Evolutionary conservation across 164 flowering plant genomes (phyloP), one percentile per base, ranked within the genome.

Genomic region (Vitis riparia): DNA sequence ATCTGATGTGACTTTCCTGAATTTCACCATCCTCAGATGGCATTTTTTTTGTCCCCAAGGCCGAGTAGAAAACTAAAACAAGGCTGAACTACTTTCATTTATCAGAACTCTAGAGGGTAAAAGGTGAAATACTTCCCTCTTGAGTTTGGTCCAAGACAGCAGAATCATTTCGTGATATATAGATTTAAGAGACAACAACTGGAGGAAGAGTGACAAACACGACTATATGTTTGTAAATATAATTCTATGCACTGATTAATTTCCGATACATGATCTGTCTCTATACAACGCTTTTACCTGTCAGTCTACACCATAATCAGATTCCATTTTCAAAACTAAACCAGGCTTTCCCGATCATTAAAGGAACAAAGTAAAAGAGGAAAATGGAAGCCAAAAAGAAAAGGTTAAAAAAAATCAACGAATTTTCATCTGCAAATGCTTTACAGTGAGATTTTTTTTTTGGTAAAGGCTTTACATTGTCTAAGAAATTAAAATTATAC

Each of bases 381-480:
- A 37, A 37, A 37, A 37, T 37, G 44, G 4, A 8, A 27, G 17
- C 8, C 58, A 30, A 12, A 12, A 51, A 59, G 9, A 55, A 19
- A 27, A n/a, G 29, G 15, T 8, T 48, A 27, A 65, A 66, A 1
- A 14, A 11, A 53, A 65, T 32, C 55, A 63, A 63, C 27, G 32
- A 62, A 67, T 49, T 50, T 32, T 63, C 32, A 17, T 10, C 47
- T 5, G 23, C 30, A 55, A n/a, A 69, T 10, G 52, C 51, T 73
- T 48, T 49, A 61, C 51, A 53, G 32, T 11, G n/a, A 48, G 48
- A 19, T 23, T 27, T 63, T 14, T 14, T 23, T 23, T 23, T 23
- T 23, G 27, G 27, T 23, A 23, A 23, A 23, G 56, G 19, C 50
- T 63, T 72, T 74, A 68, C 58, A 74, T 69, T 63, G 52, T 58